Evolutionary conservation across 1,284 basidiomycete genomes (phyloP).

Genomic region (Trichosporon inkin): DNA sequence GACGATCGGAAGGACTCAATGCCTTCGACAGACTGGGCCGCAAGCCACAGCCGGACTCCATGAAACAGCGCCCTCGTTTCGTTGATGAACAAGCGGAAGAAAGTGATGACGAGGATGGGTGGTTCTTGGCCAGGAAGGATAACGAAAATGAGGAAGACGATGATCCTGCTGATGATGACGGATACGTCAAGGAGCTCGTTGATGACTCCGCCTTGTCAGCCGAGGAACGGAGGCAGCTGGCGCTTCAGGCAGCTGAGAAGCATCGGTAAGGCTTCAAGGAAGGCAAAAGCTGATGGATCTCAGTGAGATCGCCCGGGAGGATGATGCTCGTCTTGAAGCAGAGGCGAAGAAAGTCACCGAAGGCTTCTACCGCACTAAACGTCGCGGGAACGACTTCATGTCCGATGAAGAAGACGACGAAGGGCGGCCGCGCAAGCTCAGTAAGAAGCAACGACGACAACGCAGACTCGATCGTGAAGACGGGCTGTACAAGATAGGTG

Average conservation of each 20-base stretch:
- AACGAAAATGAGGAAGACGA: constrained; percentile 37
- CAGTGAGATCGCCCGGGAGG: constrained; percentile 35
- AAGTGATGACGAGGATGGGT: constrained; percentile 52
- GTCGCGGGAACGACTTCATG: constrained; percentile 35
- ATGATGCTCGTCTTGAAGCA: constrained; percentile 38
- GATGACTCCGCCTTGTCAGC: constrained; percentile 35
- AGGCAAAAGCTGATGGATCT: not conserved
- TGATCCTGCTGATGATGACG: constrained; percentile 32
- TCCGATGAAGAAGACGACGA: constrained; percentile 35
- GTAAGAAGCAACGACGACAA: constrained; percentile 30
- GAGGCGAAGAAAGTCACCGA: constrained; percentile 40
- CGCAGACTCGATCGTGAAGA: constrained; percentile 31
- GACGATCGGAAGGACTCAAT: not conserved
- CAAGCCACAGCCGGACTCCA: not conserved
- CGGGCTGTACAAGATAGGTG: constrained; percentile 33
- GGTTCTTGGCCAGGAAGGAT: constrained; percentile 25
- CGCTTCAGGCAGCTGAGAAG: constrained; percentile 35
- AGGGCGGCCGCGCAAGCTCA: constrained; percentile 18
- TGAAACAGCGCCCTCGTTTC: constrained; percentile 11
- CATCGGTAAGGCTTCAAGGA: constrained; percentile 26
- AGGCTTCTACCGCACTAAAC: constrained; percentile 34
- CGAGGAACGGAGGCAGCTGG: constrained; percentile 28
- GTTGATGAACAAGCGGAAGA: constrained; percentile 46
- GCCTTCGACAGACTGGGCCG: constrained; percentile 14
- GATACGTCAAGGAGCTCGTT: constrained; percentile 36